Evolutionary conservation across 108 stramenopile genomes (phyloP), one percentile per base, ranked within the genome.

Genomic region (Nitzschia sp.): DNA sequence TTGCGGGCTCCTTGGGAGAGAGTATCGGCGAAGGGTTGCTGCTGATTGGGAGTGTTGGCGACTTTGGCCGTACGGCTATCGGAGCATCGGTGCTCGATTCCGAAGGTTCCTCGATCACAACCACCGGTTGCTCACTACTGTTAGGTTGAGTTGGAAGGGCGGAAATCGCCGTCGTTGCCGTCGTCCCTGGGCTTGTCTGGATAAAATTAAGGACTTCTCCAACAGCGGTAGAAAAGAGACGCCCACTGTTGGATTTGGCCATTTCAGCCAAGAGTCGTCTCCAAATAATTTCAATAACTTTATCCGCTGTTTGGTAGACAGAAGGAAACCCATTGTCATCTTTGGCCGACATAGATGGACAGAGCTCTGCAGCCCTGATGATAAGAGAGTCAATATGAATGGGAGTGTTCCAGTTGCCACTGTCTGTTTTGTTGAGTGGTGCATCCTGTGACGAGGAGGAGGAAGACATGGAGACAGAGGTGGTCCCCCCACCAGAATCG

Each of bases 181-280:
- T 48, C 2, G 41, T 8, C 22, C 44, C 42, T 15, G 44, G 70
- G 42, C 62, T 71, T 20, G 60, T 42, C 15, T 63, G 46, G 55
- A 71, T 76, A 29, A 71, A 66, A 61, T 65, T 63, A 29, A 83
- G 40, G 10, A 83, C 73, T 57, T 86, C 85, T 10, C 78, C 72
- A 46, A 86, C 38, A n/a, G 80, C 85, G n/a, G 79, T 86, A 11
- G 79, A 70, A 29, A 86, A 73, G 8, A 86, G 57, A 48, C 62
- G 57, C 10, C 80, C 80, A 11, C 76, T 72, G 51, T 82, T 80
- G 7, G 74, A 79, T 60, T 83, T 86, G 3, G 85, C 85, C 56
- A 80, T 79, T 61, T 81, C 82, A n/a, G 76, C 60, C 41, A 86
- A 60, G 0, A 81, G 29, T 0, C 82, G 70, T 75, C 78, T 59